Base-by-base conservation (phyloP, 129 eudicot species). In the Silybum marianum region DNA sequence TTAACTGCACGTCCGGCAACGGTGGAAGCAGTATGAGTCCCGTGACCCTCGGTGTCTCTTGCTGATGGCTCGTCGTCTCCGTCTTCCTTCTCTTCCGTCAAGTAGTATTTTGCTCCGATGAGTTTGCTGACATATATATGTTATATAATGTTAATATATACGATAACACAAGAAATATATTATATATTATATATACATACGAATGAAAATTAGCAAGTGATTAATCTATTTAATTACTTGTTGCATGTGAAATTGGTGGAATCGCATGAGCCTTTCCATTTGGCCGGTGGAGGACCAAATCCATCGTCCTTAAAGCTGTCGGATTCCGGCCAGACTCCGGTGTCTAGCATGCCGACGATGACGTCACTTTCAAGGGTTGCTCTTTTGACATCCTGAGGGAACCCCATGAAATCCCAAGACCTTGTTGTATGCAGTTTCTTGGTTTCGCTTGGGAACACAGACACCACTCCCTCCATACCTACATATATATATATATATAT, bases 11-110 rank as follows among this genome's bases (percentile, higher is more conserved):
- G 85, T 7, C 98, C 98, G 0, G 91, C 98, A 30, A 85, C 97
- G 1, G 84, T 93, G 6, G 98, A 93, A 12, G 98, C 92, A 6
- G 93, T 88, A 84, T 93, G 94, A 2, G 93, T 91, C 6, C 98
- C 98, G 22, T 93, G 98, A 24, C 98, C 97, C 0, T 83, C 81
- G 0, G 67, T 58, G 44, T 93, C 98, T 81, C 97, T 88, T 22
- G 93, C 90, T 3, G 94, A 89, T 24, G 22, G 69, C 14, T 71
- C 58, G 4, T 85, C 89, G 0, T 69, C 71, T 24, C n/a, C 74
- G 0, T 5, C 9, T 8, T 4, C 39, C 1, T 3, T 16, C n/a
- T 67, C 79, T 28, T 77, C 78, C 22, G 44, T 67, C 24, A 21
- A 19, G 74, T 80, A 91, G 83, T 58, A 88, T 69, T 88, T 85